These are phyloP conservation scores for Westerdykella sp. DNA, from an alignment of 2,329 filamentous ascomycete genomes.

Conservation along the genomic window DNA sequence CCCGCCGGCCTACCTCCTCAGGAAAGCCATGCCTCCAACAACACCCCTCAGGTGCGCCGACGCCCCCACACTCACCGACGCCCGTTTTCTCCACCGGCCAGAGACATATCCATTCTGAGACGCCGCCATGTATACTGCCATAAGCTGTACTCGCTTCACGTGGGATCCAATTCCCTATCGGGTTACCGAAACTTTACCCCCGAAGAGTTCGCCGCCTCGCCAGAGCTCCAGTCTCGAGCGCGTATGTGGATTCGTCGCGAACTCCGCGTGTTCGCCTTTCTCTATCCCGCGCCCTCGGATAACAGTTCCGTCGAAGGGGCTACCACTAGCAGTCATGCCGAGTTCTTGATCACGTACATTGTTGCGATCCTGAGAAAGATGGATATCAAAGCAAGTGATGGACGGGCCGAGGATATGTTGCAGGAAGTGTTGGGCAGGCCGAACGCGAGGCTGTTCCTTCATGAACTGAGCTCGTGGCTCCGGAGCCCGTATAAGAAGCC, in stretches of 20 bases:
- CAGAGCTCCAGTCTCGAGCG: slow-evolving; percentile 67
- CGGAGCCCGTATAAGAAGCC: slow-evolving; percentile 69
- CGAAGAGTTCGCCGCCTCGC: slow-evolving; percentile 55
- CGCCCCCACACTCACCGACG: slow-evolving; percentile 8
- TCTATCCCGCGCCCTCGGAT: slow-evolving; percentile 37
- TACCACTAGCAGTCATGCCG: slow-evolving; percentile 58
- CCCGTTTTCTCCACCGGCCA: slow-evolving; percentile 18
- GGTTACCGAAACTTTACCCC: slow-evolving; percentile 70
- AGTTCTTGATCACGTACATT: slow-evolving; percentile 82
- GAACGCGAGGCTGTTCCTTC: slow-evolving; percentile 69
- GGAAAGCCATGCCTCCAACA: neutral
- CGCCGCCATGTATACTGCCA: slow-evolving; percentile 69
- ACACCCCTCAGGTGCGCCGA: slow-evolving; percentile 5
- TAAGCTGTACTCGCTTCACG: slow-evolving; percentile 68
- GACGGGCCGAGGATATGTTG: slow-evolving; percentile 73
- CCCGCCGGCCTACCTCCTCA: slow-evolving; percentile 13
- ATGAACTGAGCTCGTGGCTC: slow-evolving; percentile 78
- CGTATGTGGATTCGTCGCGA: slow-evolving; percentile 78
- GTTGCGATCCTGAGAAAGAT: slow-evolving; percentile 76
- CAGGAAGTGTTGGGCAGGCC: slow-evolving; percentile 70
- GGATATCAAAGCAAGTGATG: slow-evolving; percentile 71
- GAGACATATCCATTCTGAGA: slow-evolving; percentile 47
- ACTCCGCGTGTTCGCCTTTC: slow-evolving; percentile 72
- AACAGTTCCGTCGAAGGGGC: slow-evolving; percentile 14
- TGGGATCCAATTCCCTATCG: slow-evolving; percentile 75